Base-by-base conservation (phyloP, 2,329 filamentous ascomycete species). In the Sporothrix luriei region DNA sequence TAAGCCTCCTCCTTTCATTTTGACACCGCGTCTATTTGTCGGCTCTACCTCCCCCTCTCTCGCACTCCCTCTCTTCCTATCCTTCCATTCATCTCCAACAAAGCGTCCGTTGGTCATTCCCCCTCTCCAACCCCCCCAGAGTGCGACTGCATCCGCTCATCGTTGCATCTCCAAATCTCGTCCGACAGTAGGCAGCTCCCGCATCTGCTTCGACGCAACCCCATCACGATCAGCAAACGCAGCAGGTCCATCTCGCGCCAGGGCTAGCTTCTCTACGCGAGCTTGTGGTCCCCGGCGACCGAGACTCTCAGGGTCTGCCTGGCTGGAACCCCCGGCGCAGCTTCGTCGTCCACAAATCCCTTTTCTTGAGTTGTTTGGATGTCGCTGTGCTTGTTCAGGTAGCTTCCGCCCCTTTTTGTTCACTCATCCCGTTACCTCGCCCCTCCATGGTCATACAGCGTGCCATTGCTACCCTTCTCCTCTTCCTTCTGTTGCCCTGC, bases 221-320 rank as follows among this genome's bases (percentile, higher is more conserved):
- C 65, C 13, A 48, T 38, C n/a, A 19, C 38, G n/a, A 11, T 29
- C 51, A 33, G 19, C 67, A 46, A 29, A 7, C 24, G 26, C 54
- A 29, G 24, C 29, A 38, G 21, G 5, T 54, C 51, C 29, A n/a
- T 66, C 59, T 38, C 66, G 59, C 59, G 21, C 70, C 59, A 48
- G n/a, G 38, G 6, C 57, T 57, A 46, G 62, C 62, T 54, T 48
- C 43, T 57, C 67, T 69, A 73, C 72, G 70, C 72, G 69, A 73
- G 70, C 71, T 69, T 71, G 71, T 73, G 68, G 62, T 59, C 68
- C 71, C 65, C 59, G 10, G 55, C 69, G 51, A 64, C 69, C 69
- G 72, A 73, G 70, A 72, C 70, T 51, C 54, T 10, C 59, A 66
- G 52, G 51, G 61, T 29, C 51, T 61, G 26, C 21, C 64, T 66